Conservation (phyloP, 331 rosid genomes). For the Malus hybrid region DNA sequence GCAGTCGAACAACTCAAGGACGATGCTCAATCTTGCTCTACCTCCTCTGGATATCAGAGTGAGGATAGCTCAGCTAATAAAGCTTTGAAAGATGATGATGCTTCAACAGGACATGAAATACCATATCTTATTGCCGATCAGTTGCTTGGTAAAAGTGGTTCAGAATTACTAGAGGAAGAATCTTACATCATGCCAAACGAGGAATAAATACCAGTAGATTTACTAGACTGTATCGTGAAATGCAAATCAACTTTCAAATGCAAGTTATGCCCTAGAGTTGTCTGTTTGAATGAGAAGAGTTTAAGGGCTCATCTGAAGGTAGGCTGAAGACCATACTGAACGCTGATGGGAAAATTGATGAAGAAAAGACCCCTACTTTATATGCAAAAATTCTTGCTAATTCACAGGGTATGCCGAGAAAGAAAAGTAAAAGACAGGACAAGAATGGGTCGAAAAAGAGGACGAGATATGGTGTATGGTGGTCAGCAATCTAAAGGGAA, state of each 20-base stretch:
- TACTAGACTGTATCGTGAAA: conserved; percentile 38
- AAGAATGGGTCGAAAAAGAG: conserved; percentile 3
- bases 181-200: conserved; percentile 19
- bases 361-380: conserved; percentile 38
- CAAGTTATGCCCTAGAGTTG: conserved; percentile 75
- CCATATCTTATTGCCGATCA: no score
- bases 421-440: conserved; percentile 12
- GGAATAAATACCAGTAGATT: conserved; percentile 25
- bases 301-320: conserved; percentile 76
- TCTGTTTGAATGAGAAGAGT: conserved; percentile 74
- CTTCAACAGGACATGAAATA: no score
- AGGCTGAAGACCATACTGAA: conserved; percentile 67
- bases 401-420: conserved; percentile 35
- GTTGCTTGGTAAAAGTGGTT: conserved; percentile 12
- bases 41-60: conserved; percentile 66
- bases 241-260: conserved; percentile 83
- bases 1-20: conserved; percentile 19
- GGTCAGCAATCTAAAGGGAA: not conserved
- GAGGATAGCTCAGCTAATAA: conserved; percentile 70
- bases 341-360: conserved; percentile 71
- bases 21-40: conserved; percentile 38
- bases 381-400: conserved; percentile 37
- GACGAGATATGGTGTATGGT: no score
- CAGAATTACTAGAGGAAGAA: conserved; percentile 16
- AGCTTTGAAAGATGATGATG: not conserved